Evolutionary conservation across 225 moss, liverwort and hornwort genomes (phyloP), one percentile per base, ranked within the genome.

Genomic region (Thuidium tamariscinum): DNA sequence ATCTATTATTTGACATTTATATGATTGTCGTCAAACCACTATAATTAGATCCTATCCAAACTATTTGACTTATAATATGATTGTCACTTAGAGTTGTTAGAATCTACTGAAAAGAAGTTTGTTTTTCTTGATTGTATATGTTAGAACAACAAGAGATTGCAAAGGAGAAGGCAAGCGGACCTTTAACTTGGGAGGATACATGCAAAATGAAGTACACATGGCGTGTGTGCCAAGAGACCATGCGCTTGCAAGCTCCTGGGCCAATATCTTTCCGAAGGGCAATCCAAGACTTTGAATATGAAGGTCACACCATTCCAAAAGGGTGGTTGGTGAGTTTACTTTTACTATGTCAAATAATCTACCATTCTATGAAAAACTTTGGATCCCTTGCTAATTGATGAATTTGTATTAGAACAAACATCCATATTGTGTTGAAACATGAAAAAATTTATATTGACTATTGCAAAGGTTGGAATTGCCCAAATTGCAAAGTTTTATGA

Each of bases 151-250:
- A 59, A 65, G 89, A 73, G 37, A 85, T 91, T 65, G 89, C 79
- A 16, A 36, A 85, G 60, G 85, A 44, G 12, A 91, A 87, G 77
- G 82, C 32, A n/a, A 82, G 79, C 36, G 78, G 52, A 18, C 30
- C 87, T 29, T 3, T 91, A 15, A 78, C 51, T 6, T 87, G 87
- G 87, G 65, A 75, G 5, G 93, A 89, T 64, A 88, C 88, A 6
- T 74, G 88, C 54, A 91, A 67, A 56, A 90, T 93, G 91, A 93
- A 82, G 64, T 93, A 84, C 39, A 86, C 93, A 52, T 93, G 91
- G 91, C 86, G 84, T 8, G 88, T 87, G 17, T 72, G 82, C 22
- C 91, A 91, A 65, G 93, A 91, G 71, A 91, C 91, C 2, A 32
- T 91, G 77, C 91, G 91, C 21, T 19, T 93, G 59, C 88, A 89